Evolutionary conservation across 1,284 basidiomycete genomes (phyloP).

Genomic region (Gastroboletus turbinatus): DNA sequence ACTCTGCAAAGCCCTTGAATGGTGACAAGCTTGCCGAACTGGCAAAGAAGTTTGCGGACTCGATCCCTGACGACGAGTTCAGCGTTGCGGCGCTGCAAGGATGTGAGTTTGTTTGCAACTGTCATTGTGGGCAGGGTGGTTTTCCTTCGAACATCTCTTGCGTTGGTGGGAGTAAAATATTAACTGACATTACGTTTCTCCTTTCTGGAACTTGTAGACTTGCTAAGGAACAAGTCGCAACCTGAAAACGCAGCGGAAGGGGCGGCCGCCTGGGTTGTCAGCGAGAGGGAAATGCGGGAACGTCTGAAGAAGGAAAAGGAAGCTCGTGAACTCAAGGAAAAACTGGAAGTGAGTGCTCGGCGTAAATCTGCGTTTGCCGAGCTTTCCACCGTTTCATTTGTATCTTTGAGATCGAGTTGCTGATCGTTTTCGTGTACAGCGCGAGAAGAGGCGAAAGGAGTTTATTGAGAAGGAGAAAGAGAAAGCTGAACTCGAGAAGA

Average conservation of each 20-base stretch:
- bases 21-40: conserved; percentile 57
- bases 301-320: conserved; percentile 69
- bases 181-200: conserved; percentile 17
- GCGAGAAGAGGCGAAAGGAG: conserved; percentile 60
- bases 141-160: conserved; percentile 3
- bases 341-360: conserved; percentile 53
- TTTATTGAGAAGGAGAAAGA: conserved; percentile 45
- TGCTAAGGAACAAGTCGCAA: conserved; percentile 77
- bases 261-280: conserved; percentile 66
- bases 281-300: conserved; percentile 70
- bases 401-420: conserved; percentile 4
- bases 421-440: conserved; percentile 36
- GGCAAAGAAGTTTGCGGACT: conserved; percentile 72
- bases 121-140: conserved; percentile 6
- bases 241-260: conserved; percentile 69
- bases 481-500: conserved; percentile 39
- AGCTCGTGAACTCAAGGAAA: conserved; percentile 60
- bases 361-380: conserved; percentile 11
- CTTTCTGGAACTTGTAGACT: conserved; percentile 43
- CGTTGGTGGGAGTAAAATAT: conserved; percentile 6
- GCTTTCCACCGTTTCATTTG: conserved; percentile 11
- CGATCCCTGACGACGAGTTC: conserved; percentile 77
- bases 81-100: conserved; percentile 85
- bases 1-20: conserved; percentile 63
- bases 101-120: conserved; percentile 52